A percentile compares a stretch with the other conserved stretches of the same genome.
Conservation (phyloP, 306 rosid genomes). For the Cucumis hystrix region DNA sequence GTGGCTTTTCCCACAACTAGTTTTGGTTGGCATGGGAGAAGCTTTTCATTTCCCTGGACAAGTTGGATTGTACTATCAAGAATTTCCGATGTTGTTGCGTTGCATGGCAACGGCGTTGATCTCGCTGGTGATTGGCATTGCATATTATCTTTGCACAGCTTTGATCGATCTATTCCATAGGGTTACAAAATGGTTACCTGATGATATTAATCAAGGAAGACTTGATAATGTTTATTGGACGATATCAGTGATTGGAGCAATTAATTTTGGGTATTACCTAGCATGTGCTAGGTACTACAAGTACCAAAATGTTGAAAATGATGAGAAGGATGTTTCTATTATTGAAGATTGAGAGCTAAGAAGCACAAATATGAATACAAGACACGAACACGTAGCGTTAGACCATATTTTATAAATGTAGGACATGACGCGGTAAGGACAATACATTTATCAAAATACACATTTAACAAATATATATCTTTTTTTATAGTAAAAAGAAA, state of each 20-base stretch:
- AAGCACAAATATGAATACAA: no score
- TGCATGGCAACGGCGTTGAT: constrained; percentile 53
- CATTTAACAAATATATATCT: no score
- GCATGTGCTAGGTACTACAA: constrained; percentile 26
- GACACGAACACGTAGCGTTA: no score
- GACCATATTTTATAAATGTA: no score
- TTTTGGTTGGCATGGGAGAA: constrained; percentile 46
- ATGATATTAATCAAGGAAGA: constrained; percentile 37
- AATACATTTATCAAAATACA: no score
- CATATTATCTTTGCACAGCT: constrained; percentile 32
- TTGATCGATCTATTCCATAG: constrained; percentile 24
- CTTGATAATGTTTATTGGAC: constrained; percentile 45
- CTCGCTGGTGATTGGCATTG: constrained; percentile 24
- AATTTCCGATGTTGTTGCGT: constrained; percentile 32
- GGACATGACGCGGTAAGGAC: no score
- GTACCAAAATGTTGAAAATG: constrained; percentile 17
- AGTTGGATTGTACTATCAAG: constrained; percentile 50
- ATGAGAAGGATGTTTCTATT: neutral
- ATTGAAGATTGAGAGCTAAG: neutral
- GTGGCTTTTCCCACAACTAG: constrained; percentile 53
- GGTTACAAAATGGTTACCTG: constrained; percentile 44
- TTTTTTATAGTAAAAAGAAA: no score
- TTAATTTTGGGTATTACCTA: constrained; percentile 40
- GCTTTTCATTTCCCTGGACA: constrained; percentile 62
- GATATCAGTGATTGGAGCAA: constrained; percentile 27